A percentile compares a stretch with the other conserved stretches of the same genome.
Evolutionary conservation across 148 eudicot genomes (phyloP).

Genomic region (Oxyria digyna): DNA sequence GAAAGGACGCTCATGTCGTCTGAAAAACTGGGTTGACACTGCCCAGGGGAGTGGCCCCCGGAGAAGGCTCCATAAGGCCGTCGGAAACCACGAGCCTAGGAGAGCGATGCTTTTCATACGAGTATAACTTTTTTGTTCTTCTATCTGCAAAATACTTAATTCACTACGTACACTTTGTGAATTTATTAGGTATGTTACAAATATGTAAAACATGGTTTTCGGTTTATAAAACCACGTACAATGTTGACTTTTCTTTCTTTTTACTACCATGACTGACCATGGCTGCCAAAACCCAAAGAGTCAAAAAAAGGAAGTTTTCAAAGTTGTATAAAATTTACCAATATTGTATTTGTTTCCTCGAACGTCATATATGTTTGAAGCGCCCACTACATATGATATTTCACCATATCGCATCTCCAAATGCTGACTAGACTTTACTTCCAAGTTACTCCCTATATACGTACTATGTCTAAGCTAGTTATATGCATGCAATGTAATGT

Average conservation of each 20-base stretch:
- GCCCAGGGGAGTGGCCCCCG: too few species aligned
- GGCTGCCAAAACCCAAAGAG: background rate
- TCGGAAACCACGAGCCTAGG: too few species aligned
- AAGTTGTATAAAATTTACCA: background rate
- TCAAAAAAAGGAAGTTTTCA: background rate
- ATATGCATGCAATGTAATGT: background rate
- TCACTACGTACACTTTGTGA: background rate
- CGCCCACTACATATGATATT: background rate
- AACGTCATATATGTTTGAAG: background rate
- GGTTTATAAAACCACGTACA: background rate
- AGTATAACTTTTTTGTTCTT: too few species aligned
- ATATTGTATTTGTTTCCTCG: background rate
- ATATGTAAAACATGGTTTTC: background rate
- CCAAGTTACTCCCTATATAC: too few species aligned
- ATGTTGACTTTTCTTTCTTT: background rate
- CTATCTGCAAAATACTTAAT: too few species aligned
- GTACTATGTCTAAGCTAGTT: background rate
- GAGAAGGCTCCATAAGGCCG: too few species aligned
- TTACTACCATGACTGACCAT: background rate
- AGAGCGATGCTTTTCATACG: too few species aligned
- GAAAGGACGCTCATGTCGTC: too few species aligned
- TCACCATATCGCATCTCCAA: background rate
- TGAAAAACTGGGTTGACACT: too few species aligned
- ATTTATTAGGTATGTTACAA: background rate
- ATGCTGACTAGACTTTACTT: background rate